Evolutionary conservation across 306 rosid species (phyloP), one percentile per base, ranked within the genome.

Genomic region (Potentilla sterilis): DNA sequence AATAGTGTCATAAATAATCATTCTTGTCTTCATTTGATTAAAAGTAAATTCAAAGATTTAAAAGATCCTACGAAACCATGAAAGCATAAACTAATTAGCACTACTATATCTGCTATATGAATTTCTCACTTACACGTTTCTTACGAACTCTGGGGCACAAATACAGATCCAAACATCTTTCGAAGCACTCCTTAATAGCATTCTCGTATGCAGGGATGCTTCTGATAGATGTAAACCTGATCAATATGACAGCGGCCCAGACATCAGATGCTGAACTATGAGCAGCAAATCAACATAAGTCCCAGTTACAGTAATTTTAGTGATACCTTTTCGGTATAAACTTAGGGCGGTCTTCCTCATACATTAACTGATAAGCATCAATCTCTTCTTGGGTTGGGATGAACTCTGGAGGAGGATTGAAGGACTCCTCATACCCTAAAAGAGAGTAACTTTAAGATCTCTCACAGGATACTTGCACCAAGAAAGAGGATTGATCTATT

Each of bases 311-410:
- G 66, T 28, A 38, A 38, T 18, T 15, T 38, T 3, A 34, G 67
- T 7, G 9, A 52, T 76, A 95, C 97, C 97, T 89, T 83, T 73
- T 88, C 22, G 99, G 99, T 62, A 92, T 89, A 81, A 90, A 90
- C 69, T 92, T 90, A 28, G 99, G 97, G 44, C 90, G 97, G 82
- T 95, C 99, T 89, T 95, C 97, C 64, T 90, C 96, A 64, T 63
- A 84, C 97, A 89, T 86, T 85, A 90, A 83, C 73, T 95, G 92
- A 83, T 95, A 89, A 51, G 92, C 80, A 83, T 87, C 89, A 42
- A 92, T 81, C 83, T 92, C 99, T 87, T 95, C 99, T 85, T 95
- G 96, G 51, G 93, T 82, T 76, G 99, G 99, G 72, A 95, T 95
- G 83, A 86, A 92, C 79, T 95, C 99, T 72, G 83, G 67, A 77